These are phyloP conservation scores for Nematocida ausubeli DNA, from an alignment of 371 early-diverging fungal genomes.

Conservation along the genomic window DNA sequence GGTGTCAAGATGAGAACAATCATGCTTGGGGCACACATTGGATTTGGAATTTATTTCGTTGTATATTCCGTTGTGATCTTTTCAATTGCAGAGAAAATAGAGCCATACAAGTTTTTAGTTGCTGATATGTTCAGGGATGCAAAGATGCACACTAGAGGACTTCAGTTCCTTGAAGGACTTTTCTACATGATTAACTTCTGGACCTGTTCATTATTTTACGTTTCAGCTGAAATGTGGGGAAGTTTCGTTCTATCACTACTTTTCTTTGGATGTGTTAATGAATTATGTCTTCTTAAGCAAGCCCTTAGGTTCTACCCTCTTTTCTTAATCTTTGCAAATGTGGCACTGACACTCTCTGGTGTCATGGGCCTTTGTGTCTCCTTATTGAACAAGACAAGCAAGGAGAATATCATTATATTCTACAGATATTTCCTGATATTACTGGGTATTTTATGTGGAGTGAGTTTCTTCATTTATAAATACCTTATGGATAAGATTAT, in stretches of 20 bases:
- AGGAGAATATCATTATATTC: conserved; percentile 30
- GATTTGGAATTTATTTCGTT: conserved; percentile 63
- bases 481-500: conserved; percentile 59
- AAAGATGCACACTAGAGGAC: conserved; percentile 53
- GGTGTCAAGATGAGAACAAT: conserved; percentile 54
- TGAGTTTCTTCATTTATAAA: conserved; percentile 54
- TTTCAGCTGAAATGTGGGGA: conserved; percentile 68
- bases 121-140: conserved; percentile 60
- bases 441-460: conserved; percentile 17
- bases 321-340: conserved; percentile 63
- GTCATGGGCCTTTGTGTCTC: conserved; percentile 41
- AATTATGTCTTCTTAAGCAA: conserved; percentile 65
- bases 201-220: conserved; percentile 63
- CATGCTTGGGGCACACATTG: conserved; percentile 48
- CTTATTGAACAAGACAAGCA: conserved; percentile 13
- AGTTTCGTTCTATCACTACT: conserved; percentile 66
- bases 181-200: conserved; percentile 61
- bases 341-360: conserved; percentile 61
- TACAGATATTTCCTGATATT: conserved; percentile 29
- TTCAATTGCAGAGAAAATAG: conserved; percentile 56
- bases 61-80: conserved; percentile 59
- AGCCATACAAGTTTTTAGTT: conserved; percentile 50
- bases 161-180: conserved; percentile 57
- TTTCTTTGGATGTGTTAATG: conserved; percentile 65
- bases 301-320: conserved; percentile 66